Evolutionary conservation across 2,329 filamentous ascomycete genomes (phyloP), one percentile per base, ranked within the genome.

Genomic region (Hymenoscyphus scutula): DNA sequence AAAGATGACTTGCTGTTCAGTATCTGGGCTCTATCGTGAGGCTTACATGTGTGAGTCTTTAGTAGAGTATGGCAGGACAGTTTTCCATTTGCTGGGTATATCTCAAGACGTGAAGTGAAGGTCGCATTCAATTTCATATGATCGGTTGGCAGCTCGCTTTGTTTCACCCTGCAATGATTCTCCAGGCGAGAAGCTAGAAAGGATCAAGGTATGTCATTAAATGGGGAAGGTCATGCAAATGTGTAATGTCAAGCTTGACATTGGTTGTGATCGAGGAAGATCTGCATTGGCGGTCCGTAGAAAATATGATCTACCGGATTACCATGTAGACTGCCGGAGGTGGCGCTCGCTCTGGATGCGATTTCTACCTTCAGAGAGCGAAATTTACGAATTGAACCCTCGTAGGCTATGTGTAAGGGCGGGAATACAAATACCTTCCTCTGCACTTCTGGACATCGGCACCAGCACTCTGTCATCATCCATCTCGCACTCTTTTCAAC

Each of bases 391-490:
- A 25, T 48, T 25, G n/a, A 48, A 23, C 10, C 41, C 10, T 11
- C 41, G 41, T 48, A 8, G 41, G 41, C n/a, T 19, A 19, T 23
- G 41, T 48, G 23, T 48, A 48, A 8, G 41, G 41, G 19, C 41
- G 41, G 25, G 6, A 10, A 25, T 48, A 48, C 41, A 48, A 48
- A 48, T 48, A 48, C 41, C 41, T 45, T 19, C 41, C n/a, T 23
- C n/a, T 19, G 6, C 41, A 10, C 41, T 19, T 23, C 32, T 37
- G 11, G 32, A 13, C 13, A 37, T 37, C 32, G 32, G 11, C 32
- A 37, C 32, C 32, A 37, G 15, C 41, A 8, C 19, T 67, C 41
- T 11, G 10, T 48, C 41, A 48, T 48, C 41, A 5, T 48, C 41
- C 23, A 19, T 48, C 41, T 23, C 41, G 25, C 32, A 37, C 32